Percentiles rank a stretch among this genome's conserved stretches.
phyloP scores from a whole-genome alignment of 306 rosid genomes.

The Echinosophora koreensis region DNA sequence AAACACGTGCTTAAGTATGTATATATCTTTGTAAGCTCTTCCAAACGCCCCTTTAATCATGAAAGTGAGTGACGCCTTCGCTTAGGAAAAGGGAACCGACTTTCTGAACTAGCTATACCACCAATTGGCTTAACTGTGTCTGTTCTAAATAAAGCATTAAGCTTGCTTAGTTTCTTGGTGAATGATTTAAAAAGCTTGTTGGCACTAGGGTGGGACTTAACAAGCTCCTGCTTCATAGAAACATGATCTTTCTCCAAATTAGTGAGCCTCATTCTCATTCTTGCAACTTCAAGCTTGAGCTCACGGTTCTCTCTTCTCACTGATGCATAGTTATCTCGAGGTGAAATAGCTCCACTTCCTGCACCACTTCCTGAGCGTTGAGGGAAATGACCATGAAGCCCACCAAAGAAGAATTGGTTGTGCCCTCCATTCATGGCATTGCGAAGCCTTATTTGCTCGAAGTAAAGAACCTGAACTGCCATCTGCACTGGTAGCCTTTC shows the following conservation, averaged over 20 bases:
- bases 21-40: too few species aligned
- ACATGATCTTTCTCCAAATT: slow-evolving; percentile 95
- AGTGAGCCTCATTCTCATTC: slow-evolving; percentile 98
- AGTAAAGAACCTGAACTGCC: slow-evolving; percentile 97
- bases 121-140: slow-evolving; percentile 63
- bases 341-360: slow-evolving; percentile 97
- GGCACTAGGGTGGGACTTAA: slow-evolving; percentile 74
- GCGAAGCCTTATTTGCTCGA: slow-evolving; percentile 91
- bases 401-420: slow-evolving; percentile 80
- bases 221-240: slow-evolving; percentile 95
- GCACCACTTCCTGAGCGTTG: slow-evolving; percentile 96
- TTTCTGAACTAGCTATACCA: slow-evolving; percentile 56
- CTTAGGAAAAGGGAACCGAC: slow-evolving; percentile 83
- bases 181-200: slow-evolving; percentile 80
- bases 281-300: slow-evolving; percentile 94
- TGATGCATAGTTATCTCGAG: slow-evolving; percentile 95
- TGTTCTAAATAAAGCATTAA: slow-evolving; percentile 75
- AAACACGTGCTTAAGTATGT: too few species aligned
- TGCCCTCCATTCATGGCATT: slow-evolving; percentile 95
- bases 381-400: slow-evolving; percentile 78
- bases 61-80: slow-evolving; percentile 97
- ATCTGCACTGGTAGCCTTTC: slow-evolving; percentile 94
- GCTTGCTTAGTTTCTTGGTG: slow-evolving; percentile 76
- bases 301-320: slow-evolving; percentile 96
- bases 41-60: slow-evolving; percentile 28